Percentiles rank a stretch among this genome's conserved stretches.
Evolutionary conservation across 805 yeast species (phyloP).

Genomic region (Saturnispora serradocipensis): DNA sequence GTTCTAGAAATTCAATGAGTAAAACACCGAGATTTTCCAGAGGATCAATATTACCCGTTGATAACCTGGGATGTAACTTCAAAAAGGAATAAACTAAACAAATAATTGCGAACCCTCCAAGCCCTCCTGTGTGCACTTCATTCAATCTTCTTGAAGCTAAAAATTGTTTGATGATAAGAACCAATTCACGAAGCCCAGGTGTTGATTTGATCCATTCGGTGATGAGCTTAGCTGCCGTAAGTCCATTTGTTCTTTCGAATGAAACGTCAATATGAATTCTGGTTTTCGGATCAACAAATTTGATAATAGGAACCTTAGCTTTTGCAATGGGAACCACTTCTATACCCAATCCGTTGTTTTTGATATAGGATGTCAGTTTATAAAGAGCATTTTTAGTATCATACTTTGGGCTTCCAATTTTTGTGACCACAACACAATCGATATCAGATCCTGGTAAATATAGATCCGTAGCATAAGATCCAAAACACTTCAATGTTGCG

Average conservation of each 20-base stretch:
- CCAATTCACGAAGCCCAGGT: constrained; percentile 78
- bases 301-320: constrained; percentile 91
- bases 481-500: constrained; percentile 77
- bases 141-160: constrained; percentile 67
- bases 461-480: constrained; percentile 88
- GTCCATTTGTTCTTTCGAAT: constrained; percentile 75
- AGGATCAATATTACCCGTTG: constrained; percentile 57
- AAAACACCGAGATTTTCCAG: constrained; percentile 75
- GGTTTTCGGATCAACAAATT: constrained; percentile 67
- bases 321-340: constrained; percentile 78
- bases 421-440: constrained; percentile 78
- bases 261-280: constrained; percentile 80
- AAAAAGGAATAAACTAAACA: constrained; percentile 76
- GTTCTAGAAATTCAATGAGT: constrained; percentile 83
- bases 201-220: constrained; percentile 61
- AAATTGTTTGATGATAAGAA: constrained; percentile 76
- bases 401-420: constrained; percentile 37
- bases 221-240: constrained; percentile 73
- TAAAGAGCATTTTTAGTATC: constrained; percentile 61
- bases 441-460: constrained; percentile 94
- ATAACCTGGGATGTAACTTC: constrained; percentile 66
- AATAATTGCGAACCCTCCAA: constrained; percentile 91
- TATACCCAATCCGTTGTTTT: constrained; percentile 52
- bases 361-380: constrained; percentile 61
- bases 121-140: constrained; percentile 86